Conservation (phyloP, 805 yeast species). For the Ogataea allantospora region DNA sequence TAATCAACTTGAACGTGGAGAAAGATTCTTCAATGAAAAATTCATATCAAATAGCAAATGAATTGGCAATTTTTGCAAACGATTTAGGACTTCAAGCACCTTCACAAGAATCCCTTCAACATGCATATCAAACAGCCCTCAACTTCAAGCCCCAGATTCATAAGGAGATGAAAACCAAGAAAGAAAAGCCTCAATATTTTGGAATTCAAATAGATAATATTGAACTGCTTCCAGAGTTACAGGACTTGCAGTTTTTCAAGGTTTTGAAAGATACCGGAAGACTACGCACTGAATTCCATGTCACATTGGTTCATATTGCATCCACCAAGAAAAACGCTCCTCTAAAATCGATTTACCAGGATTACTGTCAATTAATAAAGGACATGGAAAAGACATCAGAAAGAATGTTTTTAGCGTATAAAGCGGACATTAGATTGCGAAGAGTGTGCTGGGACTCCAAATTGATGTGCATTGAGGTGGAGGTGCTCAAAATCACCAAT, state of each 20-base stretch:
- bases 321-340: slow-evolving; percentile 17
- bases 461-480: slow-evolving; percentile 55
- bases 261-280: slow-evolving; percentile 33
- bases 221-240: slow-evolving; percentile 13
- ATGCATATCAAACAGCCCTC: slow-evolving; percentile 54
- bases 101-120: slow-evolving; percentile 38
- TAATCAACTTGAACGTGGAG: slow-evolving; percentile 55
- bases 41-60: slow-evolving; percentile 40
- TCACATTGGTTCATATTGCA: slow-evolving; percentile 57
- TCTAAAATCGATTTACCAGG: slow-evolving; percentile 19
- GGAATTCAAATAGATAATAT: slow-evolving; percentile 38
- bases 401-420: slow-evolving; percentile 13
- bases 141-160: slow-evolving; percentile 51
- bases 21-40: slow-evolving; percentile 49
- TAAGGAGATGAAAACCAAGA: slow-evolving; percentile 30
- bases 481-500: slow-evolving; percentile 23
- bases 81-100: slow-evolving; percentile 41
- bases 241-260: slow-evolving; percentile 15
- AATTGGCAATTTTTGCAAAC: slow-evolving; percentile 42
- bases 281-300: slow-evolving; percentile 58
- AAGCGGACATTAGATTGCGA: slow-evolving; percentile 41
- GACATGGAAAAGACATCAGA: slow-evolving; percentile 6
- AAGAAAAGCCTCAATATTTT: slow-evolving; percentile 42
- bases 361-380: slow-evolving; percentile 16
- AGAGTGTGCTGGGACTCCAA: slow-evolving; percentile 49